Evolutionary conservation across 805 yeast genomes (phyloP), one percentile per base, ranked within the genome.

Genomic region (Suhomyces faveliae): DNA sequence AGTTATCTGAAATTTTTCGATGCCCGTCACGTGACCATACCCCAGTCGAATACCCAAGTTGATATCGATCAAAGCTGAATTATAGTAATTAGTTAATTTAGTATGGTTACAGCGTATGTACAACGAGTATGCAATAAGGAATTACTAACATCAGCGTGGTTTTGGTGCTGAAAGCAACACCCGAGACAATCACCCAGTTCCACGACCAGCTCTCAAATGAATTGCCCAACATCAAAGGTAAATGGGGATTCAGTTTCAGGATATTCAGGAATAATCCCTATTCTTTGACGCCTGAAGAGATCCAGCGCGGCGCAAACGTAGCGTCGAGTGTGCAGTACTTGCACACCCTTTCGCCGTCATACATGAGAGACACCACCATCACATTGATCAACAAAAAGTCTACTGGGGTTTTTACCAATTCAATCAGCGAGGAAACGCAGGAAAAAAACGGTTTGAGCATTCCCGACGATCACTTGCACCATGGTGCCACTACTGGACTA

Each of bases 191-290:
- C 25, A 72, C 87, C 0, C 77, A 79, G 39, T 79, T 86, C 57
- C 90, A 86, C 60, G 95, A 88, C 62, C 76, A 78, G 47, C 74
- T 88, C 12, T 77, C 85, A 3, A 85, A 85, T 55, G 83, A 82
- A 51, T 71, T 84, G 12, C 91, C 94, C 1, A 71, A 76, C 13
- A 58, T 76, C 2, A 67, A 78, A 23, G 89, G 77, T 3, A 75
- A 81, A 40, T 87, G 95, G 95, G 72, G 70, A 37, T 83, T 86
- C 55, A 87, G 79, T 44, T 74, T 86, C 53, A 83, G 79, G 57
- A 79, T 88, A 30, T 87, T 82, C 62, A 66, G 87, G 29, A 84
- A 82, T 55, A 87, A 85, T 71, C 63, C 80, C 55, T 68, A 71
- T 67, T 70, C 81, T 15, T 64, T 70, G 25, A 80, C 81, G 0